Evolutionary conservation across 495 filamentous ascomycete genomes (phyloP).

Genomic region (Penicillium paradoxum): DNA sequence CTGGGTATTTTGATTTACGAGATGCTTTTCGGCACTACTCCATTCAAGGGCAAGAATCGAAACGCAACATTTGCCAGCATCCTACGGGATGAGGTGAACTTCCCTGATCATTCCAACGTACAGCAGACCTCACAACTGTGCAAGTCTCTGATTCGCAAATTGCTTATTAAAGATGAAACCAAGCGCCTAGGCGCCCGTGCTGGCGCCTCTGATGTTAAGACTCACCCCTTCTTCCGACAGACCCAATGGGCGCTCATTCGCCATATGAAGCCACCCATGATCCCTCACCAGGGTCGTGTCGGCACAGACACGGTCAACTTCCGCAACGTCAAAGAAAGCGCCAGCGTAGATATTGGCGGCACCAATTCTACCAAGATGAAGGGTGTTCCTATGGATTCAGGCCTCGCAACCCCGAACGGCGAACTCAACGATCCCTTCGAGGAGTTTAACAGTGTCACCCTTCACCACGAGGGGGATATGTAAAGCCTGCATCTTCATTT

Average conservation of each 20-base stretch:
- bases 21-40: slow-evolving; percentile 98
- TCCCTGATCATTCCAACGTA: slow-evolving; percentile 80
- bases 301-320: slow-evolving; percentile 95
- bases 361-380: slow-evolving; percentile 52
- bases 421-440: slow-evolving; percentile 93
- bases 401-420: slow-evolving; percentile 75
- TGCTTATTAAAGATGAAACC: slow-evolving; percentile 96
- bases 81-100: slow-evolving; percentile 86
- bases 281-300: slow-evolving; percentile 77
- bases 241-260: slow-evolving; percentile 96
- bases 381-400: slow-evolving; percentile 81
- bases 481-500: slow-evolving; percentile 17
- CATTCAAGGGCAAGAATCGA: slow-evolving; percentile 98
- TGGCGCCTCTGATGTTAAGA: slow-evolving; percentile 94
- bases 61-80: slow-evolving; percentile 99
- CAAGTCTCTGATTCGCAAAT: slow-evolving; percentile 93
- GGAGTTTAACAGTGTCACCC: slow-evolving; percentile 97
- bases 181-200: slow-evolving; percentile 91
- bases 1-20: slow-evolving; percentile 95
- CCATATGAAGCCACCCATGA: slow-evolving; percentile 98
- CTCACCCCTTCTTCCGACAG: slow-evolving; percentile 89
- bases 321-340: slow-evolving; percentile 94
- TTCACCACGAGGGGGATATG: slow-evolving; percentile 88
- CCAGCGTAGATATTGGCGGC: slow-evolving; percentile 84
- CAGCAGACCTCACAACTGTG: slow-evolving; percentile 89